Conservation (phyloP, 2,329 filamentous ascomycete species). For the Exophiala aquamarina region DNA sequence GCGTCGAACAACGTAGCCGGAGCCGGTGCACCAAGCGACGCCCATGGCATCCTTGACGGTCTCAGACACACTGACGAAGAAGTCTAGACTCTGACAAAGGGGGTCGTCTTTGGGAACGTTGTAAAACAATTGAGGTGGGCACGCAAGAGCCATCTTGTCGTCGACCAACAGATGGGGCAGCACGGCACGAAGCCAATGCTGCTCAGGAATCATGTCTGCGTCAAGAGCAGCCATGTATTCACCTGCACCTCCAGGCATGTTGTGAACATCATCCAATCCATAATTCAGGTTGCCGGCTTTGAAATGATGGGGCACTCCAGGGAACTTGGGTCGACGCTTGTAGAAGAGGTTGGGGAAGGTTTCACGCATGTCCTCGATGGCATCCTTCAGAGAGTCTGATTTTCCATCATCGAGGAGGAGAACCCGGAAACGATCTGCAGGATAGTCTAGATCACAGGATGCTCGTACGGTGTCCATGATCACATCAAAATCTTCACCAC, state of each 20-base stretch:
- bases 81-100: conserved; percentile 33
- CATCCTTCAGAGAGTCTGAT: conserved; percentile 37
- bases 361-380: conserved; percentile 36
- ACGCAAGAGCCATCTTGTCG: conserved; percentile 36
- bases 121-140: conserved; percentile 35
- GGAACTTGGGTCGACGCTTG: conserved; percentile 43
- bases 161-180: conserved; percentile 30
- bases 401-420: conserved; percentile 54
- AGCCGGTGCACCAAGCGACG: conserved; percentile 34
- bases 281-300: conserved; percentile 48
- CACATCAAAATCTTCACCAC: conserved; percentile 56
- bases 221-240: conserved; percentile 47
- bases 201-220: conserved; percentile 36
- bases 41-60: conserved; percentile 32
- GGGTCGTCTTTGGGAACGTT: conserved; percentile 31
- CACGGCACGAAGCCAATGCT: conserved; percentile 32
- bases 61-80: conserved; percentile 31
- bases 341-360: conserved; percentile 44
- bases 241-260: conserved; percentile 56
- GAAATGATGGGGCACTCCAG: conserved; percentile 30
- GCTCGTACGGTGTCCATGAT: conserved; percentile 56
- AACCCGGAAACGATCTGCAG: conserved; percentile 53
- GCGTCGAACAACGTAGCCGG: conserved; percentile 32
- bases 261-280: conserved; percentile 52
- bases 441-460: conserved; percentile 56